Evolutionary conservation across 306 rosid genomes (phyloP), one percentile per base, ranked within the genome.

Genomic region (Begonia masoniana): DNA sequence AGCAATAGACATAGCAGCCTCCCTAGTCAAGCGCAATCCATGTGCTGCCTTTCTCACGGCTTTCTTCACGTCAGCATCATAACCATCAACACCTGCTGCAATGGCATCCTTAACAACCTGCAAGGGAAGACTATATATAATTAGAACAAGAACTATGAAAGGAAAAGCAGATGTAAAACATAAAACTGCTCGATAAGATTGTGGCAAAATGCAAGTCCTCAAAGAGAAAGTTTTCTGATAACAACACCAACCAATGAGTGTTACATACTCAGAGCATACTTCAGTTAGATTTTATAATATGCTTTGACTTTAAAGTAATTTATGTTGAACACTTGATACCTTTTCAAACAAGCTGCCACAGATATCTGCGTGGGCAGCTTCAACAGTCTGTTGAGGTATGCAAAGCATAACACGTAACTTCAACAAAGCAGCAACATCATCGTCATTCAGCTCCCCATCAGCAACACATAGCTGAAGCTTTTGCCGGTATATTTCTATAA

Each of bases 331-430:
- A 4, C 39, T 31, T 39, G 43, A 61, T 61, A 86, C 99, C 94
- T 83, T 86, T 63, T 83, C 95, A 83, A 91, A 91, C 79, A 91
- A 70, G 75, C 81, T 73, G 65, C 99, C 99, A 79, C 99, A 91
- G 54, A 91, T 91, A 68, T 83, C 99, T 50, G 84, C 64, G 62
- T 91, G 99, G 47, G 92, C 96, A 16, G 95, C 87, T 72, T 91
- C 96, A 60, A 91, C 92, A 39, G 66, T 77, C 64, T 75, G 82
- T 59, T 86, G 96, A 62, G 99, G 93, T 64, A 91, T 54, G 63
- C 99, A 91, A 21, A 91, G 88, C 94, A 86, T 68, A 63, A 91
- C 93, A 15, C 99, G 87, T 58, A 81, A 64, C 93, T 74, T 86
- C 78, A 86, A 68, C 79, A 91, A 74, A 52, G 84, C 82, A 68